Percentiles rank a stretch among this genome's conserved stretches.
Conservation (phyloP, 108 stramenopile species). For the Skeletonema menzelii region DNA sequence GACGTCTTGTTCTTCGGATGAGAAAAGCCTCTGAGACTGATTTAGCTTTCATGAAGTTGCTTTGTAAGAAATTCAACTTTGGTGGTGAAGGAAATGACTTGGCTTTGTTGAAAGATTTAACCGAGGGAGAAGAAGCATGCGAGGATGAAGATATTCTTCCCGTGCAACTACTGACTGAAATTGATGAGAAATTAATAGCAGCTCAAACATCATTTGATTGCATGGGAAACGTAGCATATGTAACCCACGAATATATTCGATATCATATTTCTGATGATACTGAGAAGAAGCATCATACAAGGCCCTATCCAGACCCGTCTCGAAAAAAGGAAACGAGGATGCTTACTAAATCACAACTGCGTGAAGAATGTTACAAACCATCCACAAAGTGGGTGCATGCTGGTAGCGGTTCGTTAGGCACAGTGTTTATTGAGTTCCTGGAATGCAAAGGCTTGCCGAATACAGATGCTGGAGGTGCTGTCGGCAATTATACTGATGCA, state of each 20-base stretch:
- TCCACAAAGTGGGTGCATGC: conserved; percentile 70
- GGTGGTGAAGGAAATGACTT: conserved; percentile 9
- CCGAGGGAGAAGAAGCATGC: neutral
- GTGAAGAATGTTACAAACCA: conserved; percentile 47
- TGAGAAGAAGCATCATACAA: conserved; percentile 36
- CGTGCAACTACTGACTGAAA: conserved; percentile 55
- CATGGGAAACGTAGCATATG: conserved; percentile 28
- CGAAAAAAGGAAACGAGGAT: conserved; percentile 47
- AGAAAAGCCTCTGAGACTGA: conserved; percentile 62
- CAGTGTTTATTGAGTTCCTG: conserved; percentile 62
- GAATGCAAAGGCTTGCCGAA: conserved; percentile 62
- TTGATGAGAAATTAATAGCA: conserved; percentile 51
- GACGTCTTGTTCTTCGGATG: conserved; percentile 59
- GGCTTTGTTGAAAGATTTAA: neutral
- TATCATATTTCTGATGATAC: conserved; percentile 27
- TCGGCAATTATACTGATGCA: conserved; percentile 64
- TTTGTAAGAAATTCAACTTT: neutral
- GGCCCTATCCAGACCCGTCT: conserved; percentile 71
- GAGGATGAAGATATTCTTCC: conserved; percentile 2
- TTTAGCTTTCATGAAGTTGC: conserved; percentile 37
- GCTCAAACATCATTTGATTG: conserved; percentile 36
- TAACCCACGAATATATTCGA: conserved; percentile 26
- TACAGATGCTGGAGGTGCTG: conserved; percentile 53
- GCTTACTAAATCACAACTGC: conserved; percentile 50
- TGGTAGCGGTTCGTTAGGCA: conserved; percentile 50